Conservation (phyloP, 176 grass and related monocot species). For the Avena sativa region DNA sequence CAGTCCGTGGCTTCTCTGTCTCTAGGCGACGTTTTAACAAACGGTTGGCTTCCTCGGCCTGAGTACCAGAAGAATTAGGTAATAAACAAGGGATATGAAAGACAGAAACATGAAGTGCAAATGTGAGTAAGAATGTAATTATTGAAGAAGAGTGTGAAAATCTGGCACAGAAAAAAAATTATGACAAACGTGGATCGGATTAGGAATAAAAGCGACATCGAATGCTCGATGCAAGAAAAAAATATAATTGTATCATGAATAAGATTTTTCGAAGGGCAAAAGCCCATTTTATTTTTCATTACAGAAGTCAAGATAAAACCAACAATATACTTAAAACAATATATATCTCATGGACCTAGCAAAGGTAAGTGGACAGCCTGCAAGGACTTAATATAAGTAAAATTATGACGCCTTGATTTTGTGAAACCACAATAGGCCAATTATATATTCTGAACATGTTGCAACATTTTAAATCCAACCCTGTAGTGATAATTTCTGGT, state of each 20-base stretch:
- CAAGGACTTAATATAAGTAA: slow-evolving; percentile 14
- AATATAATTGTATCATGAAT: background rate
- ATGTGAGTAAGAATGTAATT: slow-evolving; percentile 12
- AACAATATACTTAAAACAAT: background rate
- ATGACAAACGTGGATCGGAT: background rate
- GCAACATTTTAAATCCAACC: slow-evolving; percentile 4
- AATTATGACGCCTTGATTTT: background rate
- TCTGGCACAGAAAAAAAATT: slow-evolving; percentile 33
- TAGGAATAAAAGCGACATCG: background rate
- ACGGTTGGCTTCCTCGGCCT: slow-evolving; percentile 71
- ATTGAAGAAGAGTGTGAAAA: slow-evolving; percentile 7
- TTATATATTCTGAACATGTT: slow-evolving; percentile 33
- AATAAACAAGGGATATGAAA: slow-evolving; percentile 34
- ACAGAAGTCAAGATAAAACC: background rate
- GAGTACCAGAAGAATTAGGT: slow-evolving; percentile 41
- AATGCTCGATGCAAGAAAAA: background rate
- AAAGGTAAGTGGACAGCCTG: background rate
- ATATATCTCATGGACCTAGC: slow-evolving; percentile 19
- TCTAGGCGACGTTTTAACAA: slow-evolving; percentile 63
- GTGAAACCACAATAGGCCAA: background rate
- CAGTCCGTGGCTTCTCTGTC: slow-evolving; percentile 55
- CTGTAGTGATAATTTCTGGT: background rate
- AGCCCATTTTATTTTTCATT: background rate
- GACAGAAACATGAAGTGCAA: slow-evolving; percentile 13
- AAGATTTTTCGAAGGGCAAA: background rate